These are phyloP conservation scores for Cyclostephanos invisitatus DNA, from an alignment of 108 stramenopile species.

Conservation along the genomic window DNA sequence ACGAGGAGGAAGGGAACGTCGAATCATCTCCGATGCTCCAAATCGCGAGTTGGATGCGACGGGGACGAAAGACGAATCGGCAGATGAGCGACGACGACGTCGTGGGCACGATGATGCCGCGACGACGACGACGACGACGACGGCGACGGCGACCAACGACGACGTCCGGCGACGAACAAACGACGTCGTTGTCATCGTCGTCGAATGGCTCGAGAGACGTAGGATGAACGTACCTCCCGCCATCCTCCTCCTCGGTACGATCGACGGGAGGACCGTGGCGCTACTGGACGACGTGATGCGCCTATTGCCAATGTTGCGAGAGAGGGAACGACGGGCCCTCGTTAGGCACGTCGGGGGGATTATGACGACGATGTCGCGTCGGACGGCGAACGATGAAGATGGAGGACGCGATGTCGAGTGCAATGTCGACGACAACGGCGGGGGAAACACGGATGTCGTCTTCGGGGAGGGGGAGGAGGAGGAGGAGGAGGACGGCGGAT, in stretches of 20 bases:
- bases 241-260: neutral
- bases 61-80: no score
- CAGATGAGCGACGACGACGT: no score
- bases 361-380: neutral
- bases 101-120: no score
- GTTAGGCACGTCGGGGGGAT: constrained; percentile 21
- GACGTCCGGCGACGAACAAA: no score
- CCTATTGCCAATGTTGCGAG: constrained; percentile 24
- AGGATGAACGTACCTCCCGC: neutral
- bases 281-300: constrained; percentile 16
- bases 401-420: constrained; percentile 10
- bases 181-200: neutral
- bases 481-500: no score
- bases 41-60: no score
- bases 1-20: no score
- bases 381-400: constrained; percentile 17
- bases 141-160: no score
- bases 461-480: neutral
- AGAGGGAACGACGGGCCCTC: constrained; percentile 42
- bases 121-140: no score
- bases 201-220: neutral
- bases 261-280: neutral
- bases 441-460: no score
- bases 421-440: neutral
- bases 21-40: no score